Evolutionary conservation across 1,284 basidiomycete genomes (phyloP).

Genomic region (Malassezia japonica): DNA sequence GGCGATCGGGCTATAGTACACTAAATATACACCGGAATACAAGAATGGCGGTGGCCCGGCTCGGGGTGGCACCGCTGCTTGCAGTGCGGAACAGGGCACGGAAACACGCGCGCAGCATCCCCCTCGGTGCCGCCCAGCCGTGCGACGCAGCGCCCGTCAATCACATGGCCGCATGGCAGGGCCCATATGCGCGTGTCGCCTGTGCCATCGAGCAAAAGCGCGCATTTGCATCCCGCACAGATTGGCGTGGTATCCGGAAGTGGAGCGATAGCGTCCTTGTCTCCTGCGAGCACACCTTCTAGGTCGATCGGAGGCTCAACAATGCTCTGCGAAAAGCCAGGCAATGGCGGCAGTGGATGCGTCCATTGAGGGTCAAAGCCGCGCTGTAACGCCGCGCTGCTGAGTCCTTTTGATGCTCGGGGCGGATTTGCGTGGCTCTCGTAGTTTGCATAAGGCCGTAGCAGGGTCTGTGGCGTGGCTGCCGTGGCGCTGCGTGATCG

Average conservation of each 20-base stretch:
- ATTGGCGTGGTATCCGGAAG: conserved; percentile 38
- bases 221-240: conserved; percentile 31
- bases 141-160: conserved; percentile 36
- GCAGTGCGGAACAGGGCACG: conserved; percentile 35
- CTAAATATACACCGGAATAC: conserved; percentile 18
- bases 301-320: conserved; percentile 41
- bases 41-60: conserved; percentile 21
- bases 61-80: conserved; percentile 32
- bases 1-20: conserved; percentile 1
- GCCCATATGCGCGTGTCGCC: conserved; percentile 34
- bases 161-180: conserved; percentile 38
- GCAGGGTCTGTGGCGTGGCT: conserved; percentile 7
- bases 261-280: conserved; percentile 28
- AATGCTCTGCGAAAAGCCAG: conserved; percentile 26
- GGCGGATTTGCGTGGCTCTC: neutral
- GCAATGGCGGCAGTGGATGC: conserved; percentile 20
- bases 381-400: neutral
- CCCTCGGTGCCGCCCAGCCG: conserved; percentile 18
- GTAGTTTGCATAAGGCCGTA: conserved; percentile 7
- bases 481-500: neutral
- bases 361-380: conserved; percentile 27
- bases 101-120: conserved; percentile 21
- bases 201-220: conserved; percentile 27
- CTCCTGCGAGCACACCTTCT: conserved; percentile 31
- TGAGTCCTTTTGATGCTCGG: neutral